phyloP scores from a whole-genome alignment of 192 early-diverging fungal species.

The Powellomyces hirtus region DNA sequence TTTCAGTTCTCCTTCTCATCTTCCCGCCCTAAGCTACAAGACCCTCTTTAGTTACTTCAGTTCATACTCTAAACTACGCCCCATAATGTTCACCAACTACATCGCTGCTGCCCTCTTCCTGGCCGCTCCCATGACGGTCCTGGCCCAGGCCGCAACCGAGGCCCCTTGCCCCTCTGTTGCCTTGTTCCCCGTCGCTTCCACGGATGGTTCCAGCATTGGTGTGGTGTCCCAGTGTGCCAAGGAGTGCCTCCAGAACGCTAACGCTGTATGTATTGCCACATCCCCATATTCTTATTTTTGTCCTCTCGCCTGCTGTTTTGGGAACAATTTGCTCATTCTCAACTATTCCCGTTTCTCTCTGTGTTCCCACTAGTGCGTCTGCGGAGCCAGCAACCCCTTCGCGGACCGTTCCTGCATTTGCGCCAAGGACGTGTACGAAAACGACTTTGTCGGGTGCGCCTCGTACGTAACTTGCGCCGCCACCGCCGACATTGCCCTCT shows the following conservation, averaged over 20 bases:
- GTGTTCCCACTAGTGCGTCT: neutral
- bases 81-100: no score
- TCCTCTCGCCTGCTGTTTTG: neutral
- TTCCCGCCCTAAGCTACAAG: no score
- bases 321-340: neutral
- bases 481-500: neutral
- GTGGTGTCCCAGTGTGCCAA: neutral
- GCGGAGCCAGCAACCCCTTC: neutral
- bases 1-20: no score
- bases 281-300: no score
- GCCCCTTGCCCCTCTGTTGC: neutral
- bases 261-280: neutral
- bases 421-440: neutral
- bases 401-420: neutral
- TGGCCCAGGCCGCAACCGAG: neutral
- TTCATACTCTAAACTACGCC: no score
- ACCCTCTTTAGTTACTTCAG: no score
- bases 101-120: no score
- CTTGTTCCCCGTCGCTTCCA: neutral
- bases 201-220: neutral
- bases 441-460: neutral
- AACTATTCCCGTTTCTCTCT: neutral
- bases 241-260: neutral
- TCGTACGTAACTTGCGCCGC: neutral
- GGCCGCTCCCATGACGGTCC: no score